A percentile compares a stretch with the other conserved stretches of the same genome.
Evolutionary conservation across 2,329 filamentous ascomycete species (phyloP).

Genomic region (Akanthomyces dipterigenus): DNA sequence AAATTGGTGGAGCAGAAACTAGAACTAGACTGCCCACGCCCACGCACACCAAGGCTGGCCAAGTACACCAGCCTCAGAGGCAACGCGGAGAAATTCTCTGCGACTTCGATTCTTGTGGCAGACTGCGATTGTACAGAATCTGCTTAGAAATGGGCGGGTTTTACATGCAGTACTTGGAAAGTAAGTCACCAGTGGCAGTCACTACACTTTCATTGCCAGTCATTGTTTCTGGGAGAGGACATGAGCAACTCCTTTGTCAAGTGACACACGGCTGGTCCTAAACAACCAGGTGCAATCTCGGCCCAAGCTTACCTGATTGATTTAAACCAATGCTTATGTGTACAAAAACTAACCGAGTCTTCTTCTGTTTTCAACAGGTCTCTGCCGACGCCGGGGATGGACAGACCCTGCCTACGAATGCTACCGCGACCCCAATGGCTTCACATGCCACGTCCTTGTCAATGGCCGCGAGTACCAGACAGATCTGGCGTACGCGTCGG

Average conservation of each 20-base stretch:
- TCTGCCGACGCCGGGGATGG: constrained; percentile 93
- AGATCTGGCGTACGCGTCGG: constrained; percentile 75
- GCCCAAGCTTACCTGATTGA: too few species aligned
- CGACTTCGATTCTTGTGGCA: constrained; percentile 5
- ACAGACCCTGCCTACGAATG: constrained; percentile 83
- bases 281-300: neutral
- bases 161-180: constrained; percentile 68
- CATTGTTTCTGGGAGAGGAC: neutral
- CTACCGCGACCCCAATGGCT: constrained; percentile 67
- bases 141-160: constrained; percentile 51
- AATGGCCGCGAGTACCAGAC: constrained; percentile 97
- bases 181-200: constrained; percentile 46
- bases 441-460: constrained; percentile 84
- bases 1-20: constrained; percentile 8
- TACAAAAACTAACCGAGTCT: neutral
- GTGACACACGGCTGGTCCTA: neutral
- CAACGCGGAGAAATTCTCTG: constrained; percentile 8
- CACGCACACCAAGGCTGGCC: neutral
- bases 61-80: constrained; percentile 7
- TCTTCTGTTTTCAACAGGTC: constrained; percentile 49
- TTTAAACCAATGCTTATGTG: neutral
- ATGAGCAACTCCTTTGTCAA: neutral
- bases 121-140: neutral
- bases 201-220: constrained; percentile 51
- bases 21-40: constrained; percentile 6